Evolutionary conservation across 1,284 basidiomycete species (phyloP).

Genomic region (Thecaphora frezii): DNA sequence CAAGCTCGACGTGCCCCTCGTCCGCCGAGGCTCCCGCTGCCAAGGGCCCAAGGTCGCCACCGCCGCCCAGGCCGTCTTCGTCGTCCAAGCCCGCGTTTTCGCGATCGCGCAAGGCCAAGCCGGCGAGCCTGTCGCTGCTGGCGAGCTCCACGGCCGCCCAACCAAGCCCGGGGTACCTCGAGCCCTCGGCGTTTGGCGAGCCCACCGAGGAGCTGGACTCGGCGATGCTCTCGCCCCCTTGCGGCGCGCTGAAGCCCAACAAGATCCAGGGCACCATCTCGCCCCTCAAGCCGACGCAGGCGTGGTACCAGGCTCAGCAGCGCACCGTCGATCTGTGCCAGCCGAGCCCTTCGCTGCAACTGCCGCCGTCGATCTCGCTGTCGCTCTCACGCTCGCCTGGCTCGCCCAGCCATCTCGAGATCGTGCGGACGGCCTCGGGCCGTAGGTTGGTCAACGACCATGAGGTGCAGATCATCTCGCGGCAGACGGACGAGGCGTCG

Average conservation of each 20-base stretch:
- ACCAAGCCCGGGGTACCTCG: not conserved
- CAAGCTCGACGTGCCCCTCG: not conserved
- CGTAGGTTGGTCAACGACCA: too few relatives aligned
- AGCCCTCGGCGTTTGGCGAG: not conserved
- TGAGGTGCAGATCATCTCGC: too few relatives aligned
- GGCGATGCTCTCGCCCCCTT: not conserved
- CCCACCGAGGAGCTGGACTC: not conserved
- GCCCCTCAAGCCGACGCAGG: conserved; percentile 31
- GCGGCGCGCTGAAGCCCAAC: not conserved
- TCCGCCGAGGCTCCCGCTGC: not conserved
- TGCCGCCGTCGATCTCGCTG: not conserved
- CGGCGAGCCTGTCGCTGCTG: conserved; percentile 24
- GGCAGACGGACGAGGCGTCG: too few relatives aligned
- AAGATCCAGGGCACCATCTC: not conserved
- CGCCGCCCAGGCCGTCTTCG: conserved; percentile 20
- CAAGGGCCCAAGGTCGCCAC: not conserved
- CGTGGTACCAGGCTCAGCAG: conserved; percentile 40
- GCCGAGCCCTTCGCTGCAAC: not conserved
- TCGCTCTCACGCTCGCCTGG: not conserved
- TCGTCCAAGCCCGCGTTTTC: conserved; percentile 23
- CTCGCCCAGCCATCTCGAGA: not conserved
- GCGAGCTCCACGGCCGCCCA: not conserved
- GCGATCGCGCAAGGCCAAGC: conserved; percentile 24
- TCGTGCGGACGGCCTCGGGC: too few relatives aligned
- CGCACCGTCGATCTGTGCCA: conserved; percentile 32